phyloP scores from a whole-genome alignment of 169 alveolate genomes.

The Eimeria praecox region DNA sequence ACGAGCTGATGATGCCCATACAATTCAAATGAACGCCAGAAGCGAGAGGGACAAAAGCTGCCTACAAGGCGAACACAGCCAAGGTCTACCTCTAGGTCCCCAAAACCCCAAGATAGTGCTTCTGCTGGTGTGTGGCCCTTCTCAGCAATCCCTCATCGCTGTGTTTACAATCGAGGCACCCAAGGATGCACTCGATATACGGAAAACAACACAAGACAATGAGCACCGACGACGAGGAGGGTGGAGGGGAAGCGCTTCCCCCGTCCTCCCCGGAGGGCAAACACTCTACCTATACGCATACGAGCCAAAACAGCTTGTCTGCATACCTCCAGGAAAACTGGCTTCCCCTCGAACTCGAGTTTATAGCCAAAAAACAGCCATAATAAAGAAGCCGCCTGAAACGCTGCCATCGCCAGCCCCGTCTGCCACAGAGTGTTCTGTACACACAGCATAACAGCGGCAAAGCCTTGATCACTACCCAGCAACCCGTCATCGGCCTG shows the following conservation, averaged over 20 bases:
- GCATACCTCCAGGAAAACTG: conserved; percentile 66
- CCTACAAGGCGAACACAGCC: background rate
- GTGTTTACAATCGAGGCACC: background rate
- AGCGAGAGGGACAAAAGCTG: background rate
- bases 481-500: background rate
- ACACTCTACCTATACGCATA: background rate
- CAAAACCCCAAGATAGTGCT: background rate
- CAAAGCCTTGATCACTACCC: background rate
- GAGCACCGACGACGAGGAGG: background rate
- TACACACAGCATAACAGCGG: background rate
- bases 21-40: background rate
- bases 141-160: background rate
- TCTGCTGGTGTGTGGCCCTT: background rate
- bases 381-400: conserved; percentile 35
- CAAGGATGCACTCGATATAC: background rate
- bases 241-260: too few species aligned
- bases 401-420: conserved; percentile 36
- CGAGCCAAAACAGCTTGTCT: background rate
- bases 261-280: background rate
- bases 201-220: background rate
- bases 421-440: conserved; percentile 59
- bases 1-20: too few species aligned
- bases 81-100: background rate
- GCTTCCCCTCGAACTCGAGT: conserved; percentile 73
- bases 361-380: conserved; percentile 69